Base-by-base conservation (phyloP, 2,329 filamentous ascomycete species). In the Diaporthe ilicicola region DNA sequence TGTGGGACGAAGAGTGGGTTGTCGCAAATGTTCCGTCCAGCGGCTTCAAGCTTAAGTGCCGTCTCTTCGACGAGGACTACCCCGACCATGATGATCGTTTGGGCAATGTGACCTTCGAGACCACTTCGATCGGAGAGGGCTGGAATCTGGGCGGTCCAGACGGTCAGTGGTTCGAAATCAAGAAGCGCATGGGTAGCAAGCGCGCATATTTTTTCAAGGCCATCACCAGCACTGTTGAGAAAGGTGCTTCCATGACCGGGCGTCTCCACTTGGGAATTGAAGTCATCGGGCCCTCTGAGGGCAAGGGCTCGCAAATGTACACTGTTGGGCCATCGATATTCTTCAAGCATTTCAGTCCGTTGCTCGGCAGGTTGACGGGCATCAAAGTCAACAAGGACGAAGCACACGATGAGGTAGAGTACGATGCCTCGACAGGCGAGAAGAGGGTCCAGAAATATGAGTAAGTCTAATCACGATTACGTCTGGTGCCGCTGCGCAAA, bases 41-140 rank as follows among this genome's bases (percentile, higher is more conserved):
- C 0, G 95, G 95, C 4, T 97, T 97, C 82, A 88, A 87, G 70
- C 86, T 98, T 75, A 97, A 97, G 79, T 94, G 93, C 73, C 89
- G 93, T 67, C 82, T 98, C 22, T 97, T 95, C 81, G 95, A 98
- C 77, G 95, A 98, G 80, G 95, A 98, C 81, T 90, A 91, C 42
- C 89, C 91, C 1, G 93, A 98, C 79, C 90, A 92, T 74, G 93
- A 98, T 78, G 95, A 98, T 81, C 88, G 94, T 32, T 86, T 98
- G 24, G 95, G 95, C 13, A 97, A 96, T 77, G 93, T 94, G 4
- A 94, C 94, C 56, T 84, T 97, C 67, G 82, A 88, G 22, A 89
- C 93, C 0, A 82, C 86, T 13, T 78, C 82, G 2, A 78, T 97
- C 8, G 84, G 84, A 59, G 89, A 92, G 51, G 80, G 86, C 48